A percentile compares a stretch with the other conserved stretches of the same genome.
Evolutionary conservation across 257 asterid genomes (phyloP).

Genomic region (Anisodus acutangulus): DNA sequence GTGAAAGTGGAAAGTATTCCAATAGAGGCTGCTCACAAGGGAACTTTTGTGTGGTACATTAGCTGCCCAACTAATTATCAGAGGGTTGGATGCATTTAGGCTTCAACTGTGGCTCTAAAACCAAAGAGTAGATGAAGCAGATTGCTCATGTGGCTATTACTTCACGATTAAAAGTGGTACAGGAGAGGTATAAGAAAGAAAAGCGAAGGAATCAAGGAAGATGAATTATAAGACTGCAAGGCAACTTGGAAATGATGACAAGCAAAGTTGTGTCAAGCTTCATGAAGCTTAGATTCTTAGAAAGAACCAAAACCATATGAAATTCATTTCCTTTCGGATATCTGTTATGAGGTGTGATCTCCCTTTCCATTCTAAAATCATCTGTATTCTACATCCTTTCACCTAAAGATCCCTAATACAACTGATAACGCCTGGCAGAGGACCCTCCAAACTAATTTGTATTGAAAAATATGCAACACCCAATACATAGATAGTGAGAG

Average conservation of each 20-base stretch:
- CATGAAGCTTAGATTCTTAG: conserved; percentile 17
- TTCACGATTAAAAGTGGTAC: neutral
- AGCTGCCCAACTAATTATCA: neutral
- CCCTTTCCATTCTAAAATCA: neutral
- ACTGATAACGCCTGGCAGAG: neutral
- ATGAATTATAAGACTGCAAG: conserved; percentile 5
- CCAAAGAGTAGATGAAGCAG: neutral
- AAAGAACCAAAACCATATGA: conserved; percentile 23
- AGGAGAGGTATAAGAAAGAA: neutral
- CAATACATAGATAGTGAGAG: neutral
- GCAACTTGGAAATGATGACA: neutral
- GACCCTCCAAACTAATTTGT: neutral
- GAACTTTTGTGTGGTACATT: conserved; percentile 6
- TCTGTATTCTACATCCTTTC: neutral
- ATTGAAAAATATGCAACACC: neutral
- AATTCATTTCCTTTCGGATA: neutral
- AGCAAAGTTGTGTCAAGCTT: neutral
- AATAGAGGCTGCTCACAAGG: neutral
- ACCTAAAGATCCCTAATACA: conserved; percentile 19
- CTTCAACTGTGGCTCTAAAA: neutral
- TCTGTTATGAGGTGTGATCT: neutral
- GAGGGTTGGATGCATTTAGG: neutral
- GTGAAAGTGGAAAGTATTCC: neutral
- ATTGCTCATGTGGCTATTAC: neutral
- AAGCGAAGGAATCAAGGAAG: neutral